phyloP scores from a whole-genome alignment of 2,329 filamentous ascomycete genomes.

The Monosporascus sp. region DNA sequence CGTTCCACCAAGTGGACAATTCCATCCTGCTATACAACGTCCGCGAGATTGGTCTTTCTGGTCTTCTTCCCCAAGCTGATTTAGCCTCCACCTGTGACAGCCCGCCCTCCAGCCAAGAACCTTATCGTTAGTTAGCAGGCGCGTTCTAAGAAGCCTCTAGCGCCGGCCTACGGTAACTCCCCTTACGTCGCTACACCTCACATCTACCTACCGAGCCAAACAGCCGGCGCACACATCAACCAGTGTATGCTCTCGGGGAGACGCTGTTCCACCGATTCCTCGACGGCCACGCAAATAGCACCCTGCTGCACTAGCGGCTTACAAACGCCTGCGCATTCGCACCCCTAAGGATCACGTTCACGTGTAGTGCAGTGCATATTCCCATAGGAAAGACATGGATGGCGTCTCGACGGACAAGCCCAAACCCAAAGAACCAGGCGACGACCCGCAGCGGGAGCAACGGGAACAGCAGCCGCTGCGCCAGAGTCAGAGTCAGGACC shows the following conservation, averaged over 20 bases:
- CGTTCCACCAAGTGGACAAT: too few relatives aligned
- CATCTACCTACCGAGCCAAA: background rate
- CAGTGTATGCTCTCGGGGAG: background rate
- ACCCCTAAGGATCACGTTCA: background rate
- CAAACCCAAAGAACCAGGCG: constrained; percentile 13
- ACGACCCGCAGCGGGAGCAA: constrained; percentile 18
- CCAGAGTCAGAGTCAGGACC: background rate
- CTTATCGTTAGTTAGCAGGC: background rate
- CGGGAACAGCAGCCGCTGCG: constrained; percentile 3
- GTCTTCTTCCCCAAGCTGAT: too few relatives aligned
- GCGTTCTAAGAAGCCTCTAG: background rate
- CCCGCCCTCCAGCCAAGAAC: too few relatives aligned
- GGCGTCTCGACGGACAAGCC: constrained; percentile 15
- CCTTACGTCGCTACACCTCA: background rate
- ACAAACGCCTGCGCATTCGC: background rate
- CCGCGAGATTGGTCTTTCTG: too few relatives aligned
- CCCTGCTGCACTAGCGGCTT: too few relatives aligned
- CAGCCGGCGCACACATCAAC: background rate
- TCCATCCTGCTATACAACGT: too few relatives aligned
- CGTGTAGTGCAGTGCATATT: background rate
- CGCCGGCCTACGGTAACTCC: background rate
- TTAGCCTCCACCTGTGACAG: too few relatives aligned
- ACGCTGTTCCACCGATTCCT: background rate
- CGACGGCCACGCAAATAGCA: background rate
- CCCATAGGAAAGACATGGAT: constrained; percentile 17